A percentile compares a stretch with the other conserved stretches of the same genome.
phyloP scores from a whole-genome alignment of 176 grass and related monocot genomes.

The Secale cereale region DNA sequence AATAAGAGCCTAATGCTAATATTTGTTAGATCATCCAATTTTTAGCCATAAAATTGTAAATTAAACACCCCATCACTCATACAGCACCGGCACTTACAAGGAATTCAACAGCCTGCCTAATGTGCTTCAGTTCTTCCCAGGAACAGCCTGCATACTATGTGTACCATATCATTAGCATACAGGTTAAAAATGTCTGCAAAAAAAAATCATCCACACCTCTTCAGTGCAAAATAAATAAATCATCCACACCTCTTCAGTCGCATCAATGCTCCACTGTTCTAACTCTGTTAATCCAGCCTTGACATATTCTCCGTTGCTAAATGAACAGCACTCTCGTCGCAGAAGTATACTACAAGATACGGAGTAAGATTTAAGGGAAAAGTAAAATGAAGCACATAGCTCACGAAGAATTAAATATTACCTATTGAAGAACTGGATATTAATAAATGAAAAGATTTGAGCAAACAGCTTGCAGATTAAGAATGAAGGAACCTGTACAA shows the following conservation, averaged over 20 bases:
- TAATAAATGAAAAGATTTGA: conserved; percentile 82
- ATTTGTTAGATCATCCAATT: conserved; percentile 12
- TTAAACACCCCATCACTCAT: neutral
- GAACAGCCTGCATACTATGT: conserved; percentile 81
- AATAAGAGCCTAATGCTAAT: no score
- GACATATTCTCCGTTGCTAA: conserved; percentile 41
- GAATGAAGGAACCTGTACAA: conserved; percentile 69
- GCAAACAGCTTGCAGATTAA: conserved; percentile 76
- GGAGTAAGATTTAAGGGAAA: neutral
- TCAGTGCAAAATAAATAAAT: neutral
- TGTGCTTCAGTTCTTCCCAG: conserved; percentile 89
- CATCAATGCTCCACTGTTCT: conserved; percentile 72
- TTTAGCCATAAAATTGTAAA: neutral
- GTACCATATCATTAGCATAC: conserved; percentile 32
- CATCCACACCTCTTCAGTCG: conserved; percentile 59
- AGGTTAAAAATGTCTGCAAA: neutral
- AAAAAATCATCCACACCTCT: no score
- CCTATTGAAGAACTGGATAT: conserved; percentile 85
- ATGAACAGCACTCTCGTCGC: neutral
- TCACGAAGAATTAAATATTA: conserved; percentile 9
- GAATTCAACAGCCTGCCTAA: conserved; percentile 80
- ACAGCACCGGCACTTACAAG: conserved; percentile 44
- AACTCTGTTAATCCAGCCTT: conserved; percentile 82
- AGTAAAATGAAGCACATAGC: neutral
- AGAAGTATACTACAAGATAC: conserved; percentile 54